phyloP scores from a whole-genome alignment of 345 rosid genomes.

The Populus simonii region DNA sequence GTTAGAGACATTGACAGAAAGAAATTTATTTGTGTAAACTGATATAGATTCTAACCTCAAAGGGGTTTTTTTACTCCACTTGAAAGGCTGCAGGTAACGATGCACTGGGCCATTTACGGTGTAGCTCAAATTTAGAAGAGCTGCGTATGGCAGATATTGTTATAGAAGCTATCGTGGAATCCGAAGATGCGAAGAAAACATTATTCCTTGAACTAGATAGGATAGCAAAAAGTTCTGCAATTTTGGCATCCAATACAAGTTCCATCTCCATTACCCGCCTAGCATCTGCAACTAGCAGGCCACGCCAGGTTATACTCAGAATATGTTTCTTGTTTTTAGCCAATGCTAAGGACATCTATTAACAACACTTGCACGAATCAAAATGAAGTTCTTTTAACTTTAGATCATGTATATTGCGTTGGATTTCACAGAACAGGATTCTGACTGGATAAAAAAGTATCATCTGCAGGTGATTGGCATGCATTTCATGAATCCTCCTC shows the following conservation, averaged over 20 bases:
- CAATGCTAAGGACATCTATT: neutral
- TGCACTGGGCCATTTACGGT: constrained; percentile 58
- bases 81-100: constrained; percentile 50
- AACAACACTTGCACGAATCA: neutral
- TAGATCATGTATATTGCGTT: too few relatives aligned
- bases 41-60: neutral
- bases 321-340: neutral
- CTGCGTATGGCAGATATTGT: constrained; percentile 57
- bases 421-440: neutral
- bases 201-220: constrained; percentile 59
- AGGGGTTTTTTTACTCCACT: neutral
- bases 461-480: constrained; percentile 73
- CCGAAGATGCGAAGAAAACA: constrained; percentile 72
- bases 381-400: neutral
- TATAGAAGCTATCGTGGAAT: constrained; percentile 84
- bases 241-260: constrained; percentile 89
- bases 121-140: constrained; percentile 58
- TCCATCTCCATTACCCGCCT: constrained; percentile 88
- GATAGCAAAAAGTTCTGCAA: constrained; percentile 56
- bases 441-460: constrained; percentile 12
- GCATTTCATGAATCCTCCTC: constrained; percentile 99
- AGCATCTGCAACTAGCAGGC: constrained; percentile 71
- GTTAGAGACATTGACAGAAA: too few relatives aligned
- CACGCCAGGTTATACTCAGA: constrained; percentile 51
- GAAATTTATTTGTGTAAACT: too few relatives aligned